Evolutionary conservation across 2,329 filamentous ascomycete genomes (phyloP), one percentile per base, ranked within the genome.

Genomic region (Microsporum audouinii): DNA sequence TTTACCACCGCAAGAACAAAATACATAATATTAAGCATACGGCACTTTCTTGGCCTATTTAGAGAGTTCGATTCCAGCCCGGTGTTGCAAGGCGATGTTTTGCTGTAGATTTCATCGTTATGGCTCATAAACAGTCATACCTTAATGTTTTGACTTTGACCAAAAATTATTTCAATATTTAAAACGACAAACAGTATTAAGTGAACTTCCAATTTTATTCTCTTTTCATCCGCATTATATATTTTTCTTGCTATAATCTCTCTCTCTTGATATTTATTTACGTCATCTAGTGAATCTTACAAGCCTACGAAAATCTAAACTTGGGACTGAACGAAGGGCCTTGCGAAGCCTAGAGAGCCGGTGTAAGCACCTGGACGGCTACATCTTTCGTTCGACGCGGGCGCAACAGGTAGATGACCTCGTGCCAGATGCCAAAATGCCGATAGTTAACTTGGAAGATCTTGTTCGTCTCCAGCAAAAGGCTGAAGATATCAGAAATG

Each of bases 401-500:
- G 31, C 49, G 31, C 29, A 17, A 43, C 14, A 49, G 49, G 33
- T 36, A 36, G 49, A 55, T 10, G 7, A 55, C 14, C 31, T 36
- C 49, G 33, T 6, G 49, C 49, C 33, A 41, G n/a, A 57, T 57
- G n/a, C 63, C 75, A 82, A 70, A 63, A 99, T 99, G 94, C 92
- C 94, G 66, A 86, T 96, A 66, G 90, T 99, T 67, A 88, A 84
- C 65, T 85, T 91, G 65, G 89, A 96, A 68, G 91, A 95, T 80
- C 84, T 99, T 71, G 88, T 94, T 68, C 84, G 86, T 75, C 85
- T 99, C 68, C 94, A 99, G 80, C 84, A 85, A 73, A 88, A 91
- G 72, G 84, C 91, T 68, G 85, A 91, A 66, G 88, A 91, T 75
- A 88, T 99, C 72, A 84, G 94, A 79, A 99, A 99, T 82, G 91